A percentile compares a stretch with the other conserved stretches of the same genome.
phyloP scores from a whole-genome alignment of 2,329 filamentous ascomycete genomes.

The Penicillium sp. region DNA sequence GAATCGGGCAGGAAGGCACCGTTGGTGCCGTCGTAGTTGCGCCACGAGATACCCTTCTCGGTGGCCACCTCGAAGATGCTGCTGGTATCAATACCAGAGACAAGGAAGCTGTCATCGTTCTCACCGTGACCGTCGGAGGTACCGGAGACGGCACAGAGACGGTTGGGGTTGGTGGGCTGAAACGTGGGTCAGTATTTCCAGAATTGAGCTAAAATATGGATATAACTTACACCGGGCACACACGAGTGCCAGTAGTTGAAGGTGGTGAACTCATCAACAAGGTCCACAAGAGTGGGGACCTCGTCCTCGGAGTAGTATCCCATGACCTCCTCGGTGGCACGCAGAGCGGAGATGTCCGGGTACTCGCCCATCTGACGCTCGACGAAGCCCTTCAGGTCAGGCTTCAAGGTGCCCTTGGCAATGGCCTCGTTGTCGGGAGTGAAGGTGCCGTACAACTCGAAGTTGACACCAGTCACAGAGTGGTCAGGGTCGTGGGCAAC shows the following conservation, averaged over 20 bases:
- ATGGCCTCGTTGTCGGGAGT: slow-evolving; percentile 38
- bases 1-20: slow-evolving; percentile 29
- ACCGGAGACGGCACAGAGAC: slow-evolving; percentile 28
- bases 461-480: slow-evolving; percentile 41
- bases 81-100: slow-evolving; percentile 30
- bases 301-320: slow-evolving; percentile 45
- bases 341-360: slow-evolving; percentile 27
- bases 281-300: slow-evolving; percentile 39
- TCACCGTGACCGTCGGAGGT: slow-evolving; percentile 29
- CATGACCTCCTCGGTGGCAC: slow-evolving; percentile 39
- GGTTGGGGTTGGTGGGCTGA: slow-evolving; percentile 47
- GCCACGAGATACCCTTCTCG: slow-evolving; percentile 31
- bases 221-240: slow-evolving; percentile 38
- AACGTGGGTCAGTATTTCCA: slow-evolving; percentile 7
- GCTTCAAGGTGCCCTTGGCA: slow-evolving; percentile 27
- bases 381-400: slow-evolving; percentile 38
- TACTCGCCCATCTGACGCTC: slow-evolving; percentile 37
- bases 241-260: slow-evolving; percentile 48
- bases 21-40: slow-evolving; percentile 34
- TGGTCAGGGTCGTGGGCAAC: slow-evolving; percentile 43
- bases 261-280: slow-evolving; percentile 41
- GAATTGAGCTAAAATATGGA: background rate
- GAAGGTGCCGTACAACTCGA: slow-evolving; percentile 43
- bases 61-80: slow-evolving; percentile 40
- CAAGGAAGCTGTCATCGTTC: slow-evolving; percentile 28